Evolutionary conservation across 352 stramenopile species (phyloP), one percentile per base, ranked within the genome.

Genomic region (Pythium myriotylum): DNA sequence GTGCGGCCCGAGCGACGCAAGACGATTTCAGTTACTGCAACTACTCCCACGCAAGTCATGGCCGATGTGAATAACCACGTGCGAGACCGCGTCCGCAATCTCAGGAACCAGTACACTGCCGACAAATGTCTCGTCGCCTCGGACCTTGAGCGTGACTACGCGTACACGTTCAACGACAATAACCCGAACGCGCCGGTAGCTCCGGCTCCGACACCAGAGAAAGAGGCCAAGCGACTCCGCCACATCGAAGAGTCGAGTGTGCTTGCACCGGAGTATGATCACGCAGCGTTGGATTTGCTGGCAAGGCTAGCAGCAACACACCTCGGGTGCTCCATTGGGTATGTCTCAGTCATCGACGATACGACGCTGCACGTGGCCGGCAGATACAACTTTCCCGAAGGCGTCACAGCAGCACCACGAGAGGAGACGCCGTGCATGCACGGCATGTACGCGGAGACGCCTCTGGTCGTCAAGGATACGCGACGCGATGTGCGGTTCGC

Each of bases 401-500:
- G 68, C 17, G 70, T 60, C 0, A 55, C 61, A 26, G 52, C 68
- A 29, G 39, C 77, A 16, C 66, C 70, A 17, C 75, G 79, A 0
- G 73, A 82, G 33, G 73, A 85, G 47, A 76, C 73, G 54, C 75
- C 82, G 56, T 89, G 77, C 60, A 75, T 74, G 43, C 73, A 89
- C 63, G 65, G 71, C 4, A 60, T 87, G 54, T 86, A 86, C 65
- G 73, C 67, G 4, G 77, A 89, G 71, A 81, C 77, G 52, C 74
- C 79, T 8, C 65, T 88, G 62, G 68, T 88, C 42, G 57, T 86
- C 55, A 86, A 84, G 61, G 79, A 88, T 54, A 70, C 76, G 39
- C 68, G 74, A 41, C 72, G 76, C 5, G 79, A 86, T 55, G 72
- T 86, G 73, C 73, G 76, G 29, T 88, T 88, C 53, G 62, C 63